Conservation (phyloP, 768 basidiomycete genomes). For the Collybia mongolica region DNA sequence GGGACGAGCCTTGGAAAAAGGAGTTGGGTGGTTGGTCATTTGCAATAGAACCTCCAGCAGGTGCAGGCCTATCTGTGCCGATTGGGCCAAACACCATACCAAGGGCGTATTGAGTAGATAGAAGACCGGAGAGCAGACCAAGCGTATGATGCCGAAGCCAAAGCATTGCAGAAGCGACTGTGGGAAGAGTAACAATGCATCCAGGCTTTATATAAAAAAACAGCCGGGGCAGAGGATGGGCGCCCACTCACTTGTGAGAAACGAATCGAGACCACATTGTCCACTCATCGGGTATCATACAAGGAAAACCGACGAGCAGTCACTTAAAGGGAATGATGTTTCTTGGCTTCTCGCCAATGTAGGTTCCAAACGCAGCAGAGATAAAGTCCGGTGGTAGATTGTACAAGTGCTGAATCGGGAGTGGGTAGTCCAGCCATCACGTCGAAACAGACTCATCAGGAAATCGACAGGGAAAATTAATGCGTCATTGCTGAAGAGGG, state of each 20-base stretch:
- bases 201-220: conserved; percentile 13
- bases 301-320: not conserved
- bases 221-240: not conserved
- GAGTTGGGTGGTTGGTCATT: conserved; percentile 26
- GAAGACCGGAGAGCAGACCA: conserved; percentile 5
- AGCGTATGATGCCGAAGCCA: conserved; percentile 9
- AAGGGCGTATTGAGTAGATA: conserved; percentile 4
- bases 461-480: not conserved
- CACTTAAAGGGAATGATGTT: not conserved
- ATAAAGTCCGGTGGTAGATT: not conserved
- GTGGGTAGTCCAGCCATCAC: not conserved
- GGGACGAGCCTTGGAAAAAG: conserved; percentile 30
- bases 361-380: not conserved
- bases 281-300: not conserved
- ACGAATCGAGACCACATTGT: not conserved
- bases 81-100: conserved; percentile 24
- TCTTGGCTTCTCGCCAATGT: not conserved
- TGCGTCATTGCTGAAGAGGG: not conserved
- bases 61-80: conserved; percentile 20
- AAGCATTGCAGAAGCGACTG: conserved; percentile 8
- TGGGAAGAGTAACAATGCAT: not conserved
- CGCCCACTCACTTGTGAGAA: not conserved
- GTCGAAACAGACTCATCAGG: not conserved
- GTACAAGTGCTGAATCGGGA: not conserved
- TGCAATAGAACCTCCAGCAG: conserved; percentile 23